Percentiles rank a stretch among this genome's conserved stretches.
These are phyloP conservation scores for Pyrenophora tritici-repentis DNA, from an alignment of 2,329 filamentous ascomycete genomes.

Conservation along the genomic window DNA sequence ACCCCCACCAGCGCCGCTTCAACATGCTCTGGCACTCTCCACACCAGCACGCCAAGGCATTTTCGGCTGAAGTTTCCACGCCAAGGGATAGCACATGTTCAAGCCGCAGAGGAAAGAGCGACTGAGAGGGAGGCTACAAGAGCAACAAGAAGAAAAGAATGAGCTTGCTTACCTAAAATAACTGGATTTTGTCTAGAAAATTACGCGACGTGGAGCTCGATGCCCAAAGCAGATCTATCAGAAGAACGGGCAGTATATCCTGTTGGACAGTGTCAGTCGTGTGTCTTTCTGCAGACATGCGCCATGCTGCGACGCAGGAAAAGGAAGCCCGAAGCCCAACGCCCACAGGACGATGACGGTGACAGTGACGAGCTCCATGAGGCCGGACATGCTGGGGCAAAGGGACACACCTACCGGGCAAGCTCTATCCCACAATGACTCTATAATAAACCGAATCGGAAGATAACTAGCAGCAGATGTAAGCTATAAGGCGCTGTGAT, in stretches of 20 bases:
- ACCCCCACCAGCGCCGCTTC: constrained; percentile 7
- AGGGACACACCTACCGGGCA: constrained; percentile 30
- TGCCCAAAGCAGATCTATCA: constrained; percentile 41
- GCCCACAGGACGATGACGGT: no score
- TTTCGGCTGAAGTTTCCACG: no score
- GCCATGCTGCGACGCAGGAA: not conserved
- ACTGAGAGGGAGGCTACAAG: not conserved
- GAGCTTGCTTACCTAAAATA: constrained; percentile 40
- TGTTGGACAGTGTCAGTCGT: constrained; percentile 18
- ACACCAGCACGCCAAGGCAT: not conserved
- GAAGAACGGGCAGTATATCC: constrained; percentile 33
- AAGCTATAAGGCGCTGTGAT: constrained; percentile 20
- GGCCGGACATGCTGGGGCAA: not conserved
- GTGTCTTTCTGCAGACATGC: not conserved
- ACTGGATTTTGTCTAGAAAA: constrained; percentile 29
- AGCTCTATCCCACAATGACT: constrained; percentile 32
- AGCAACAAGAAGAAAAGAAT: constrained; percentile 3
- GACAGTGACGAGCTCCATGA: not conserved
- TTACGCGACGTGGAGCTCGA: constrained; percentile 36
- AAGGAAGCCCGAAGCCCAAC: not conserved
- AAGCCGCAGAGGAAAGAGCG: not conserved
- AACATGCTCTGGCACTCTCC: not conserved
- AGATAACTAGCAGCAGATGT: constrained; percentile 36
- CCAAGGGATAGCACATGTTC: not conserved
- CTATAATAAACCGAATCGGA: constrained; percentile 33